These are phyloP conservation scores for Sporopachydermia cereana DNA, from an alignment of 1,139 yeast species.

Conservation along the genomic window DNA sequence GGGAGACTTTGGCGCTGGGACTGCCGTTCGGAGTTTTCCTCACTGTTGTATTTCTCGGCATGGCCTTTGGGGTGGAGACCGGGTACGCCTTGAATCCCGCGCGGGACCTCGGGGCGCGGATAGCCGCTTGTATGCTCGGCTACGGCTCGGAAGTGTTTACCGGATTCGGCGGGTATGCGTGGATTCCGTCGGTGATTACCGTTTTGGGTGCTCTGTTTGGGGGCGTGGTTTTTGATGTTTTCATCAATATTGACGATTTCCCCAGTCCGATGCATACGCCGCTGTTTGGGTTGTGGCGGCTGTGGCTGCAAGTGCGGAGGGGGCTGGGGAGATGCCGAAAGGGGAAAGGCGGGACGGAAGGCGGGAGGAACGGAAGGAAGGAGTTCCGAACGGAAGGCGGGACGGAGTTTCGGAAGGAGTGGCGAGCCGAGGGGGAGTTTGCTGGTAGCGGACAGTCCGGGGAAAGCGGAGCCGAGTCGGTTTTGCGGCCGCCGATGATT, in stretches of 20 bases:
- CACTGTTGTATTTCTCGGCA: background rate
- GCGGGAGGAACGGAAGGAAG: no score
- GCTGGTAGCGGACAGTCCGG: no score
- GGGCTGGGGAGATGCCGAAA: conserved; percentile 1
- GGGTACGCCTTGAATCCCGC: conserved; percentile 4
- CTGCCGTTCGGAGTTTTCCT: conserved; percentile 3
- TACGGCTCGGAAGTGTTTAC: conserved; percentile 4
- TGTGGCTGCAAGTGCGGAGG: background rate
- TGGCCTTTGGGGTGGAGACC: background rate
- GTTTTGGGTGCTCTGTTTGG: conserved; percentile 1
- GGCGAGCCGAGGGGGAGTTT: no score
- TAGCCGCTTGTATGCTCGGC: background rate
- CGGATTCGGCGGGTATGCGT: background rate
- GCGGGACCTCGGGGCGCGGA: conserved; percentile 2
- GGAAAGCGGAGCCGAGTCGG: no score
- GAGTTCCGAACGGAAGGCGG: no score
- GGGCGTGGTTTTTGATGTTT: background rate
- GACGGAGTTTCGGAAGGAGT: no score
- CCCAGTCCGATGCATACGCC: conserved; percentile 31
- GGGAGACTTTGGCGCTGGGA: conserved; percentile 19
- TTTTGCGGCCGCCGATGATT: background rate
- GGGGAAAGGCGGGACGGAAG: background rate
- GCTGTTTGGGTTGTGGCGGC: conserved; percentile 14
- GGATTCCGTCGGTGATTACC: background rate
- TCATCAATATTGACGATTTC: conserved; percentile 10